Base-by-base conservation (phyloP, 306 rosid genomes). In the Cucurbita argyrosperma region DNA sequence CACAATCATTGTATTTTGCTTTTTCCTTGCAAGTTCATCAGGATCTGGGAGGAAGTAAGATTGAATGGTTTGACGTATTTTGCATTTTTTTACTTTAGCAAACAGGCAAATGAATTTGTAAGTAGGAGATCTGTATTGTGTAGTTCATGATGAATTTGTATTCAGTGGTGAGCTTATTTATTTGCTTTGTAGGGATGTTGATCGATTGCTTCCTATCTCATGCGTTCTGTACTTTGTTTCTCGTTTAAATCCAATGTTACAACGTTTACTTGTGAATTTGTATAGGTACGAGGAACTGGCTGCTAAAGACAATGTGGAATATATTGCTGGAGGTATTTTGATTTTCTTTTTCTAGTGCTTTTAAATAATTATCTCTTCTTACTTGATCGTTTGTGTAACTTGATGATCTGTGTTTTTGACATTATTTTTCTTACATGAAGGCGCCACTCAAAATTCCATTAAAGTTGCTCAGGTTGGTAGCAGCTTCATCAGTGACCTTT, bases 361-460 rank as follows among this genome's bases (percentile, higher is more conserved):
- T 14, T 60, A 26, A 35, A 7, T 42, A 30, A 51, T 10, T 50
- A 47, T 38, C 54, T 43, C 43, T 66, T 45, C 26, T 52, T 30
- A 71, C 6, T 72, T 58, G 35, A 49, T 59, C 49, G 13, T 26
- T 66, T 14, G 30, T 13, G 54, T 16, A 60, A 61, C 70, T 64
- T 30, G 35, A 30, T 30, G 35, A 30, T 30, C 35, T 30, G 35
- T 30, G 35, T 30, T 30, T 30, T 30, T 30, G 35, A 39, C 64
- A 55, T 45, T 38, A 65, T 38, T 1, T 56, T 39, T 74, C 55
- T 38, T 26, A 70, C 76, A 69, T 77, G 56, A 78, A 93, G 98
- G 98, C 66, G 96, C 98, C 53, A 90, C 97, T 72, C 98, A 89
- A 62, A 94, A 94, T 83, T 88, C 96, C 51, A 90, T 94, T 68